Evolutionary conservation across 1,139 yeast genomes (phyloP).

Genomic region (Blastobotrys buckinghamii): DNA sequence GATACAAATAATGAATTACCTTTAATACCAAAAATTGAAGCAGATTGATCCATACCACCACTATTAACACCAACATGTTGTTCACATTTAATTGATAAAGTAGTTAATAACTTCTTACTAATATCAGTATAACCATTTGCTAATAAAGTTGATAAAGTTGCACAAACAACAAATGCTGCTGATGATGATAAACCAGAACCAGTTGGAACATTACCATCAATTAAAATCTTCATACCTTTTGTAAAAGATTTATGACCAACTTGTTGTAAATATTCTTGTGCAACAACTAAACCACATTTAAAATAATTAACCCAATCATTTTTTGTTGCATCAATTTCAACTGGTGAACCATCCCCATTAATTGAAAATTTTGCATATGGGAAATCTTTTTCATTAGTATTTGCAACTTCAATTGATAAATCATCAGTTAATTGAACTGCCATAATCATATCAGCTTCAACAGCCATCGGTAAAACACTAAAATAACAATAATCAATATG

Average conservation of each 20-base stretch:
- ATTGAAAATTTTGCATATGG: constrained; percentile 38
- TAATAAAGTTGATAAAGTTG: constrained; percentile 52
- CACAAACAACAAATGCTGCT: constrained; percentile 67
- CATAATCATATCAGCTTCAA: constrained; percentile 56
- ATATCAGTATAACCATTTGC: constrained; percentile 46
- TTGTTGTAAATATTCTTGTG: constrained; percentile 45
- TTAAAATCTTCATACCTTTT: constrained; percentile 47
- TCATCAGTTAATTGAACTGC: constrained; percentile 41
- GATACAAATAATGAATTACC: constrained; percentile 56
- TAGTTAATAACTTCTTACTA: constrained; percentile 49
- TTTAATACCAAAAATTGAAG: constrained; percentile 60
- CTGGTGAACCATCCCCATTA: constrained; percentile 39
- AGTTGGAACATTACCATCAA: constrained; percentile 65
- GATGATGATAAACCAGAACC: constrained; percentile 70
- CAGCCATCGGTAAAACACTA: constrained; percentile 72
- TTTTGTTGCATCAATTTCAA: constrained; percentile 44
- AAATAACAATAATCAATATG: constrained; percentile 68
- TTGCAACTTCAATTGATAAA: constrained; percentile 39
- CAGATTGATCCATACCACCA: constrained; percentile 79
- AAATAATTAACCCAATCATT: constrained; percentile 65
- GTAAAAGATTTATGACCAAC: constrained; percentile 7
- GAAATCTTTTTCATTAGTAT: constrained; percentile 39
- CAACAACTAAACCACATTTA: constrained; percentile 61
- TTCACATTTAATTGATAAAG: constrained; percentile 61
- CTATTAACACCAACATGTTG: constrained; percentile 70